These are phyloP conservation scores for Leucogyrophana mollusca DNA, from an alignment of 768 basidiomycete species.

Conservation along the genomic window DNA sequence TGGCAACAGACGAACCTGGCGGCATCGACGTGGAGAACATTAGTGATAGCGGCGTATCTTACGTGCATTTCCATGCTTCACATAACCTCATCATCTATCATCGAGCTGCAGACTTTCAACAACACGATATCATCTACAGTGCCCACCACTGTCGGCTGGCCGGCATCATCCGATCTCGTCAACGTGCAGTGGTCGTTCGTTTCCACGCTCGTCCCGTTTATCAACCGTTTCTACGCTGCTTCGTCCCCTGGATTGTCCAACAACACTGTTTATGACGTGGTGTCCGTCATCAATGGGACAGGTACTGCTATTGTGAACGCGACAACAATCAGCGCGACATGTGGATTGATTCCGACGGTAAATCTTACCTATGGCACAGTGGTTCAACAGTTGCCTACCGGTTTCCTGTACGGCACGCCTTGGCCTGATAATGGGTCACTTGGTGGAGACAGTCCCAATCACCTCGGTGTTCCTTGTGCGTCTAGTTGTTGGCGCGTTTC, in stretches of 20 bases:
- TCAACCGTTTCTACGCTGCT: neutral
- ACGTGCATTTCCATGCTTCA: constrained; percentile 2
- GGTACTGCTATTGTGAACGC: constrained; percentile 3
- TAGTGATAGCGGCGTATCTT: constrained; percentile 5
- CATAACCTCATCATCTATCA: constrained; percentile 6
- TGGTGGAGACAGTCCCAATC: neutral
- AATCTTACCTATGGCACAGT: neutral
- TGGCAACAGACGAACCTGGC: neutral
- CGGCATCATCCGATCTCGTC: neutral
- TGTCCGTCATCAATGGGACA: neutral
- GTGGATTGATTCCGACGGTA: constrained; percentile 2
- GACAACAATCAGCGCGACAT: neutral
- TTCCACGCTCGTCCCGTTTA: neutral
- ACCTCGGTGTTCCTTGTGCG: neutral
- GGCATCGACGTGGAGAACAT: neutral
- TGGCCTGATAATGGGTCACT: neutral
- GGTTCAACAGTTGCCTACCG: neutral
- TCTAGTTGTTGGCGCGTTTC: neutral
- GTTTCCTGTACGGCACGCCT: neutral
- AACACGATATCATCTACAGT: neutral
- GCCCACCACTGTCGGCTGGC: neutral
- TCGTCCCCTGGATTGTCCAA: neutral
- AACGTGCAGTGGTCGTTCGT: neutral
- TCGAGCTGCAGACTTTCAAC: constrained; percentile 5
- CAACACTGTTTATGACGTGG: constrained; percentile 4